Evolutionary conservation across 805 yeast species (phyloP), one percentile per base, ranked within the genome.

Genomic region (Torulaspora franciscae): DNA sequence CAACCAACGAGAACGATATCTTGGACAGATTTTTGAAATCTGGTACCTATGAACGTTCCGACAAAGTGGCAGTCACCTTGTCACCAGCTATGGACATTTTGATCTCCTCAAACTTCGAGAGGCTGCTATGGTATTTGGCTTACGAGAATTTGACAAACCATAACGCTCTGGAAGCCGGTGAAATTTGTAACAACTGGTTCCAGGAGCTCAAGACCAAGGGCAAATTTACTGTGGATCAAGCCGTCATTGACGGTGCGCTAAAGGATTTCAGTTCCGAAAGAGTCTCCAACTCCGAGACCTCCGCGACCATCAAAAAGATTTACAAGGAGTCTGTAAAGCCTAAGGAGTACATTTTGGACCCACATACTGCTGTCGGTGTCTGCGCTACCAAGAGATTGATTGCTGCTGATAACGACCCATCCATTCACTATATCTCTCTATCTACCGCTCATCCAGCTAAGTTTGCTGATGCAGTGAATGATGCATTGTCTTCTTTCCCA

Each of bases 371-470:
- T 30, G 96, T 93, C 44, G 99, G 98, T 61, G 84, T 93, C 37
- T 77, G 83, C 48, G 84, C 95, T 15, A 72, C 93, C 32, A 75
- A 83, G 54, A 74, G 81, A 54, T 73, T 77, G 59, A 76, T 84
- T 42, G 72, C 71, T 11, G 61, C 67, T 40, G 79, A 75, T 50
- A 59, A 64, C 24, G 75, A 71, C 36, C 47, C 65, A 17, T 61
- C 70, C 24, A 67, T 73, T 32, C 71, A 77, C 45, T 76, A 75
- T 54, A 75, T 93, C 36, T 85, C 96, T 4, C 77, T 93, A 47
- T 85, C 97, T 8, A 93, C 99, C 38, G 99, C 99, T 7, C 99
- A 93, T 65, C 99, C 99, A 34, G 99, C 99, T 49, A 93, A 93
- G 70, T 93, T 93, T 61, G 86, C 96, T 22, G 97, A 88, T 51